Evolutionary conservation across 805 yeast genomes (phyloP).

Genomic region (Metschnikowia anglica): DNA sequence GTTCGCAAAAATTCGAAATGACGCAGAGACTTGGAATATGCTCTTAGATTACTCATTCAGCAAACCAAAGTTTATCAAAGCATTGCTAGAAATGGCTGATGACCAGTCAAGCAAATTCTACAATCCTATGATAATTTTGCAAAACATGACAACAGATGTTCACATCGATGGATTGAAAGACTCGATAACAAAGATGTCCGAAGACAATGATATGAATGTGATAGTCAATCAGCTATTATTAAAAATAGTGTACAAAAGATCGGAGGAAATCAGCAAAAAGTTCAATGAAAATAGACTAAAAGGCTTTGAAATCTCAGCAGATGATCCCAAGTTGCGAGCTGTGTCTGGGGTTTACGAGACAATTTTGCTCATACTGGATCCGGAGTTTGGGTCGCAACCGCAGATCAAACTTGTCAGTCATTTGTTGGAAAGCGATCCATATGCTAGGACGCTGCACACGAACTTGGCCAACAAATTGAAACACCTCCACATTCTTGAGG

Average conservation of each 20-base stretch:
- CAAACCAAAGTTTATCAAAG: conserved; percentile 74
- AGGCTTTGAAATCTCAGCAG: conserved; percentile 30
- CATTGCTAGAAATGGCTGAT: conserved; percentile 68
- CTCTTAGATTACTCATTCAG: conserved; percentile 67
- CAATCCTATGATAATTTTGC: conserved; percentile 69
- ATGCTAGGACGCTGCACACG: conserved; percentile 12
- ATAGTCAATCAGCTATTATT: conserved; percentile 55
- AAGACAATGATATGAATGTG: conserved; percentile 56
- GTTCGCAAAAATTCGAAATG: conserved; percentile 69
- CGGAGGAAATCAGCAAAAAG: conserved; percentile 28
- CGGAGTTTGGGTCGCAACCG: conserved; percentile 2
- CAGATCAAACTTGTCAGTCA: conserved; percentile 9
- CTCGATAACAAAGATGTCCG: conserved; percentile 60
- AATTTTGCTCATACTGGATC: conserved; percentile 21
- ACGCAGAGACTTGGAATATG: conserved; percentile 77
- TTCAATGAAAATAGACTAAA: conserved; percentile 24
- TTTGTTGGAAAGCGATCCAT: conserved; percentile 4
- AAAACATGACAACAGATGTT: conserved; percentile 59
- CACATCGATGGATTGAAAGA: conserved; percentile 63
- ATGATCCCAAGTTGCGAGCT: conserved; percentile 18
- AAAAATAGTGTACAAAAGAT: conserved; percentile 32
- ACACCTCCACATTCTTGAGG: conserved; percentile 16
- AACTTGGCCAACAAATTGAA: conserved; percentile 20
- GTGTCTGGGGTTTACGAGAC: conserved; percentile 31
- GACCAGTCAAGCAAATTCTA: conserved; percentile 43